Evolutionary conservation across 1,284 basidiomycete genomes (phyloP).

Genomic region (Trichosporon sp.): DNA sequence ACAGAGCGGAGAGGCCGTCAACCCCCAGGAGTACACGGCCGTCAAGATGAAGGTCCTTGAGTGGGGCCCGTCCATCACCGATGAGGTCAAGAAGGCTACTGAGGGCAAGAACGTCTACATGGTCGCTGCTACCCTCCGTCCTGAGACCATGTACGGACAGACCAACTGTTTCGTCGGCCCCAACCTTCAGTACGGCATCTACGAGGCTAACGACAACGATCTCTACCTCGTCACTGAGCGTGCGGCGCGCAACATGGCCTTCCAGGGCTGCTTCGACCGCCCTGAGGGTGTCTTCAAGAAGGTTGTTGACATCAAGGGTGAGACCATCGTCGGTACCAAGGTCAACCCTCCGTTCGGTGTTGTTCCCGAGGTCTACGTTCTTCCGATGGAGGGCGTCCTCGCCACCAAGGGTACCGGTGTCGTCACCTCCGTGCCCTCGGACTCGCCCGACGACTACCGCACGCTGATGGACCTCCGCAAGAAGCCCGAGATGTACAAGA

Average conservation of each 20-base stretch:
- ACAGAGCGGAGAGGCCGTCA: conserved; percentile 86
- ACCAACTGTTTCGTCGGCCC: conserved; percentile 97
- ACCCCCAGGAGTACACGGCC: conserved; percentile 93
- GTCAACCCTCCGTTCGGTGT: conserved; percentile 82
- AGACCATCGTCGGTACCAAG: conserved; percentile 78
- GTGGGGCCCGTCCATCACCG: conserved; percentile 61
- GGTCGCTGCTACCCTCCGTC: conserved; percentile 90
- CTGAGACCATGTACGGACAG: conserved; percentile 99
- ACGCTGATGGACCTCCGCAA: conserved; percentile 89
- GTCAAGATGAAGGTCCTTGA: conserved; percentile 91
- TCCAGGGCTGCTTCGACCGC: conserved; percentile 72
- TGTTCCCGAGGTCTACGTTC: conserved; percentile 82
- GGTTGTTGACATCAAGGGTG: conserved; percentile 69
- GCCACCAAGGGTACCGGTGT: conserved; percentile 98
- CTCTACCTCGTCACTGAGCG: conserved; percentile 86
- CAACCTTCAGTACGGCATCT: conserved; percentile 85
- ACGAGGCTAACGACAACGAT: conserved; percentile 73
- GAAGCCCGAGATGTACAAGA: conserved; percentile 95
- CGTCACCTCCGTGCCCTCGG: conserved; percentile 95
- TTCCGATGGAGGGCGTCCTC: conserved; percentile 97
- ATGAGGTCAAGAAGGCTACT: conserved; percentile 60
- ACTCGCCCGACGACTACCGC: conserved; percentile 95
- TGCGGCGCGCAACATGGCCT: conserved; percentile 95
- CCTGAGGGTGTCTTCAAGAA: conserved; percentile 66
- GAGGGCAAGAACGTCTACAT: conserved; percentile 76